Conservation (phyloP, 1,284 basidiomycete genomes). For the Cryptococcus sp. region DNA sequence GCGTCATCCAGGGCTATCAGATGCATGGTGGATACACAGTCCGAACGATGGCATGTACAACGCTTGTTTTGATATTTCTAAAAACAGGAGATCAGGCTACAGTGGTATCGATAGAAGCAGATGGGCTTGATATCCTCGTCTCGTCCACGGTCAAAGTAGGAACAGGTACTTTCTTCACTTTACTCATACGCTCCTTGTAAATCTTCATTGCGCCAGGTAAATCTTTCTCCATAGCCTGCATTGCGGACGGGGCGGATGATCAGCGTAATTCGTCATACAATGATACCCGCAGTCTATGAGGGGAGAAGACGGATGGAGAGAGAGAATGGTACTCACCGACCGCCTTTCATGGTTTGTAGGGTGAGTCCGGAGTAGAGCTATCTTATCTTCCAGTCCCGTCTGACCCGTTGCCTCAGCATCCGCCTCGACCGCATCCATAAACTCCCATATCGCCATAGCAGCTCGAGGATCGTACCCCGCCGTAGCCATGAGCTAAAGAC, state of each 20-base stretch:
- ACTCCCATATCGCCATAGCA: slow-evolving; percentile 56
- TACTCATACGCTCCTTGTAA: slow-evolving; percentile 34
- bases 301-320: not conserved
- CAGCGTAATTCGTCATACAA: not conserved
- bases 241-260: not conserved
- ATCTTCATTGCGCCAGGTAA: slow-evolving; percentile 52
- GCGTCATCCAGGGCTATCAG: too few relatives aligned
- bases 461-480: slow-evolving; percentile 58
- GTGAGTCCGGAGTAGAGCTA: slow-evolving; percentile 56
- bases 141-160: too few relatives aligned
- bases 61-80: too few relatives aligned
- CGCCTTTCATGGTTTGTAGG: slow-evolving; percentile 55
- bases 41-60: too few relatives aligned
- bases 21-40: too few relatives aligned
- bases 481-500: slow-evolving; percentile 52
- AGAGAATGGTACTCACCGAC: slow-evolving; percentile 6
- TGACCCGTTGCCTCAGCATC: slow-evolving; percentile 48
- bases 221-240: slow-evolving; percentile 46
- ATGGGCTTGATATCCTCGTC: not conserved
- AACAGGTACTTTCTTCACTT: slow-evolving; percentile 2
- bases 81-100: too few relatives aligned
- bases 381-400: slow-evolving; percentile 41
- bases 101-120: too few relatives aligned
- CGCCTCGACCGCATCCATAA: slow-evolving; percentile 56
- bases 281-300: not conserved